Evolutionary conservation across 352 stramenopile genomes (phyloP), one percentile per base, ranked within the genome.

Genomic region (Phytophthora citrophthora): DNA sequence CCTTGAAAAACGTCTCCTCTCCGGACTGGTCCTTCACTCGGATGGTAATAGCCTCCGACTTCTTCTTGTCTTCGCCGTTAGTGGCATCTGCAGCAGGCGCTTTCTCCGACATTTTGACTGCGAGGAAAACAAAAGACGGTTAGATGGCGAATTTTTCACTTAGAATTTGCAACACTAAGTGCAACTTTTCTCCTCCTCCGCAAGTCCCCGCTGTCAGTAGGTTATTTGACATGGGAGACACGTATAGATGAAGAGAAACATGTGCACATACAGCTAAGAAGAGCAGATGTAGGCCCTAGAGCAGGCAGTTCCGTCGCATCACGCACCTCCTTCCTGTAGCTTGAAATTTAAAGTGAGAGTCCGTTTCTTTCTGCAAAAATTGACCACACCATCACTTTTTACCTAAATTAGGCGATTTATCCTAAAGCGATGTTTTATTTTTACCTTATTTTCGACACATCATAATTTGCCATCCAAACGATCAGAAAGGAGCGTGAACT

Each of bases 1-100:
- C 97, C 83, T 99, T 99, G 82, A 99, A 99, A 72, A 98, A 99
- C 5, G 95, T 99, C 78, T 99, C 96, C 61, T 98, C 91, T 36
- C 91, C 92, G 15, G 87, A 95, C 84, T 97, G 68, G 72, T 95
- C 87, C 74, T 95, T 95, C 18, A 95, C 87, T 60, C 87, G 85
- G 70, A 95, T 95, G 18, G 87, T 95, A 68, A 95, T 95, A 59
- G 86, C 79, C 54, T 94, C 86, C 27, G 82, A 70, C 80, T 93
- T 92, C 79, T 95, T 93, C 83, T 94, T 94, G 45, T 92, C 83
- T 20, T 93, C 80, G 61, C 80, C 44, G 32, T 54, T 79, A 6
- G 34, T 53, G 24, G 59, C 50, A 46, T 88, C 81, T 55, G 86
- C 3, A 5, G 36, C 76, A 44, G 77, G 56, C 13, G 62, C 74